A percentile compares a stretch with the other conserved stretches of the same genome.
These are phyloP conservation scores for Rhizoctonia solani DNA, from an alignment of 1,284 basidiomycete species.

Conservation along the genomic window DNA sequence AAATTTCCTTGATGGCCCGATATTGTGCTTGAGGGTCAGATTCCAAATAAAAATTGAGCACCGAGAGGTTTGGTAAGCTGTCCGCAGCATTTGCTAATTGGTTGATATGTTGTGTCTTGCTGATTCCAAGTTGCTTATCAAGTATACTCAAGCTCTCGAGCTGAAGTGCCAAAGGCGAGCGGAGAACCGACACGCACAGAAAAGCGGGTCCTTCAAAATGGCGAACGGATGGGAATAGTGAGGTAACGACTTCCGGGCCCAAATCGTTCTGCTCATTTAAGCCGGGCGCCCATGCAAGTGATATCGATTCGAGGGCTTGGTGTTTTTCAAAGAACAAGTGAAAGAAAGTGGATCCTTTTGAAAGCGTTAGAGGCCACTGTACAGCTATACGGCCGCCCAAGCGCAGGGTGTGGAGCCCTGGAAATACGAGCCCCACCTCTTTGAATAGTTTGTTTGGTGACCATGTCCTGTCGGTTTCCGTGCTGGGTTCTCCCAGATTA, in stretches of 20 bases:
- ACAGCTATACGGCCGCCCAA: background rate
- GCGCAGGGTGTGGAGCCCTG: background rate
- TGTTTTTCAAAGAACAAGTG: background rate
- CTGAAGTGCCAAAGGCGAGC: background rate
- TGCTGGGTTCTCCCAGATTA: background rate
- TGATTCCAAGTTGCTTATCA: background rate
- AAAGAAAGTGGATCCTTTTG: background rate
- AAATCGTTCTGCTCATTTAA: background rate
- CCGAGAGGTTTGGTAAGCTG: background rate
- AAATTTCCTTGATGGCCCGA: constrained; percentile 3
- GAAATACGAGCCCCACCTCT: background rate
- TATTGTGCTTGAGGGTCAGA: background rate
- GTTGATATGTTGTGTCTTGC: background rate
- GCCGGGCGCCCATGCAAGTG: background rate
- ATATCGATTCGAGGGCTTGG: background rate
- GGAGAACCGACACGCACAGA: constrained; percentile 1
- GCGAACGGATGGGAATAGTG: constrained; percentile 8
- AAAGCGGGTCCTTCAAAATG: constrained; percentile 24
- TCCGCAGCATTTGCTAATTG: background rate
- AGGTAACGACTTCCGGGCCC: background rate
- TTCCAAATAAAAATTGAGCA: background rate
- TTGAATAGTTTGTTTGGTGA: constrained; percentile 12
- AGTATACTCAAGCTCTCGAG: constrained; percentile 6
- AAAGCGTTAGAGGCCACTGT: constrained; percentile 6
- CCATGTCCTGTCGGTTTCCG: background rate